These are phyloP conservation scores for Cercophora scortea DNA, from an alignment of 495 filamentous ascomycete genomes.

Conservation along the genomic window DNA sequence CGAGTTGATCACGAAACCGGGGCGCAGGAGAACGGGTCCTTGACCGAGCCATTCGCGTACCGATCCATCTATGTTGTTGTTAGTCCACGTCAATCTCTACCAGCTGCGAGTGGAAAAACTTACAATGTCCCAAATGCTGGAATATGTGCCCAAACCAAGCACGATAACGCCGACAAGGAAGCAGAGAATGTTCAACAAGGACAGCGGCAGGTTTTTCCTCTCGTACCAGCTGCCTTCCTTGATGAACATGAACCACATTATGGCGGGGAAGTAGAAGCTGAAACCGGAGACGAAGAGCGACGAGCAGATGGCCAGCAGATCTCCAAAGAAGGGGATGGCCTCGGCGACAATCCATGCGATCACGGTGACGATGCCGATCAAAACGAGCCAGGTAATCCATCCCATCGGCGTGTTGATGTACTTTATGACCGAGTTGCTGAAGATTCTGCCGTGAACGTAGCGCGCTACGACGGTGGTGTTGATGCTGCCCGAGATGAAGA, in stretches of 20 bases:
- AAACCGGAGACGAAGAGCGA: conserved; percentile 58
- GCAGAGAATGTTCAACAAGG: conserved; percentile 39
- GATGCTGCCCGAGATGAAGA: conserved; percentile 61
- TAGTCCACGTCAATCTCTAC: neutral
- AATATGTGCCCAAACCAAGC: conserved; percentile 52
- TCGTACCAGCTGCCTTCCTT: conserved; percentile 42
- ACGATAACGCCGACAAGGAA: conserved; percentile 49
- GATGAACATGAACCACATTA: conserved; percentile 60
- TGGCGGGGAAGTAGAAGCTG: conserved; percentile 55
- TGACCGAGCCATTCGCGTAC: neutral
- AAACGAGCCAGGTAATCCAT: conserved; percentile 51
- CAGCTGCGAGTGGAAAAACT: conserved; percentile 19
- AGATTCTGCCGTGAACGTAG: conserved; percentile 59
- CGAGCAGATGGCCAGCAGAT: conserved; percentile 53
- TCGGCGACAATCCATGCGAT: conserved; percentile 66
- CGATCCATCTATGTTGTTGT: neutral
- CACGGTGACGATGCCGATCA: conserved; percentile 52
- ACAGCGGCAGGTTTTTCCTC: conserved; percentile 38
- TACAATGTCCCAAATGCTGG: conserved; percentile 48
- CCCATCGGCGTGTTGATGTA: conserved; percentile 54
- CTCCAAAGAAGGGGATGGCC: conserved; percentile 65
- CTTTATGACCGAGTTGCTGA: conserved; percentile 44
- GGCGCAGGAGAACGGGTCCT: neutral
- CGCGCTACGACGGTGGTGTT: conserved; percentile 51
- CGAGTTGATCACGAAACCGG: neutral